Base-by-base conservation (phyloP, 768 basidiomycete genomes). In the Macrolepiota albuminosa region DNA sequence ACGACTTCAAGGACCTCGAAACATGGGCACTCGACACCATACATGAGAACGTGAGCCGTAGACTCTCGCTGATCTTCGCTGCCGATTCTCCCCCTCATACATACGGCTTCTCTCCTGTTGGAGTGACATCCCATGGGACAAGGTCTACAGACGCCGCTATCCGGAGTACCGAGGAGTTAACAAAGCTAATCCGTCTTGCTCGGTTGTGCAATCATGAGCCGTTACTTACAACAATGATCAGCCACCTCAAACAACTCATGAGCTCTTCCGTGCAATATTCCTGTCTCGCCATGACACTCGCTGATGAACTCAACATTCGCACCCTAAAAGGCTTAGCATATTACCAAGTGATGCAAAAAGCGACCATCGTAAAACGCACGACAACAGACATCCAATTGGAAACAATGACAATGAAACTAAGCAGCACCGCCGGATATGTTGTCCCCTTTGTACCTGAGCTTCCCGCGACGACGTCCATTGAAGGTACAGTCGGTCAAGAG, bases 1-100 rank as follows among this genome's bases (percentile, higher is more conserved):
- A 91, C 65, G 79, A 82, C 26, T 90, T 89, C 81, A 87, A 84
- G 69, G 81, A 84, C 9, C 70, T 87, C 36, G 89, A 91, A 69
- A 84, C 82, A 1, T 91, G 89, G 89, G 82, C 87, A 1, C 76
- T 91, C 21, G 85, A 88, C 61, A 84, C 80, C n/a, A 85, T 91
- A 50, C 84, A 87, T 61, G 83, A 85, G 66, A 85, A 81, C 60
- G 81, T 89, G 26, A 83, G 83, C 61, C 80, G 77, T 54, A 83
- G 82, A 65, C 78, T 80, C 31, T 82, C 81, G 1, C 81, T 84
- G 2, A 73, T 84, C 62, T 72, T 83, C 54, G 74, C 73, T 46
- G 67, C 75, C 39, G 76, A 78, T 46, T 76, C 78, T 13, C 64
- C 70, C 2, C 71, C 78, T 14, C 62, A 76, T 18, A 63, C 71